phyloP scores from a whole-genome alignment of 2,329 filamentous ascomycete genomes.

The Penicillium sp. region DNA sequence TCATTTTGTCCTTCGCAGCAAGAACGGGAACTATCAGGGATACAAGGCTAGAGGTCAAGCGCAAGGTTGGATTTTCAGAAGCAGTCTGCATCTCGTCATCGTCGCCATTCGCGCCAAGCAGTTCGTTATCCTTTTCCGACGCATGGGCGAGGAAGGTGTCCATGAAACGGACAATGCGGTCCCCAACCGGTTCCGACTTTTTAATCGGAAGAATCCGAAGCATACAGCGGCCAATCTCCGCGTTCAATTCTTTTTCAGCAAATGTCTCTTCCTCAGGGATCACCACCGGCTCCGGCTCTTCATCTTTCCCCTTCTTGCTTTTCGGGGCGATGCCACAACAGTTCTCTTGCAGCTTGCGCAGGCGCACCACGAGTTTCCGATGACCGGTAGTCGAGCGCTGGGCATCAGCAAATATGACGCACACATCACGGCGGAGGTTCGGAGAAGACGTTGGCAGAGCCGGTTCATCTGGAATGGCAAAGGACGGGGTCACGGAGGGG shows the following conservation, averaged over 20 bases:
- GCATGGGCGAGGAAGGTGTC: slow-evolving; percentile 76
- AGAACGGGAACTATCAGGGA: slow-evolving; percentile 69
- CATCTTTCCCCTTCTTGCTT: slow-evolving; percentile 43
- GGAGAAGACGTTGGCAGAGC: slow-evolving; percentile 37
- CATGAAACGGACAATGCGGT: slow-evolving; percentile 77
- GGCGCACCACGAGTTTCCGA: slow-evolving; percentile 76
- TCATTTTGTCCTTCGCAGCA: slow-evolving; percentile 81
- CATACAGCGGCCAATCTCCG: slow-evolving; percentile 76
- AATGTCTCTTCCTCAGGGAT: slow-evolving; percentile 56
- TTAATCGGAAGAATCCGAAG: slow-evolving; percentile 77
- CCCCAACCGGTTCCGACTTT: slow-evolving; percentile 84
- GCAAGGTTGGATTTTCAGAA: slow-evolving; percentile 75
- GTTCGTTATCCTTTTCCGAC: slow-evolving; percentile 61
- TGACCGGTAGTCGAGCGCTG: slow-evolving; percentile 87
- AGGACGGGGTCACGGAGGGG: slow-evolving; percentile 43
- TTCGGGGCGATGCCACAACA: slow-evolving; percentile 57
- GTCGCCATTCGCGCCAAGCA: slow-evolving; percentile 57
- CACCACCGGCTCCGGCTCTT: slow-evolving; percentile 45
- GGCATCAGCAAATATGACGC: slow-evolving; percentile 68
- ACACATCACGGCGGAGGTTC: slow-evolving; percentile 66
- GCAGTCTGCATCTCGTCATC: slow-evolving; percentile 63
- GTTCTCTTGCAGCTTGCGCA: slow-evolving; percentile 85
- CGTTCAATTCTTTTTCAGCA: slow-evolving; percentile 79
- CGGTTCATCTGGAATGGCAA: slow-evolving; percentile 59
- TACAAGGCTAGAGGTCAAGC: slow-evolving; percentile 70